Evolutionary conservation across 1,139 yeast genomes (phyloP), one percentile per base, ranked within the genome.

Genomic region (Tardiomyces depauwii): DNA sequence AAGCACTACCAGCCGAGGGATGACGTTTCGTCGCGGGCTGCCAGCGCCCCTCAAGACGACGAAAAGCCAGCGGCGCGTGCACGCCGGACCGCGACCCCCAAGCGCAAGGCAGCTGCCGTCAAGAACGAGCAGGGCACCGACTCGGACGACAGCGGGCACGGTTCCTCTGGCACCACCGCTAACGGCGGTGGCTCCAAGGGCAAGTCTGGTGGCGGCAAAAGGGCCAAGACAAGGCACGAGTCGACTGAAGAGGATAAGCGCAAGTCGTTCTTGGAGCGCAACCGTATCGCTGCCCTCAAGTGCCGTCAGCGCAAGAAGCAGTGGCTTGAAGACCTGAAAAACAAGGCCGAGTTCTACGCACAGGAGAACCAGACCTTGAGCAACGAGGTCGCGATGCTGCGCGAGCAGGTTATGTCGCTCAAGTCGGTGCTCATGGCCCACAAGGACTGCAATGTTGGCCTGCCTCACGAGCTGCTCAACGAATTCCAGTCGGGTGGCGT

Each of bases 281-380:
- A 91, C 63, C 74, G 98, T 51, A 78, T 91, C 13, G 99, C 99
- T 0, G 98, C 98, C 0, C 80, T 93, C 39, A 89, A 88, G 64
- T 93, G 97, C 68, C 78, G 99, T 49, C 95, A 86, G 64, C 77
- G 96, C 46, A 93, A 91, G 73, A 91, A 93, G 67, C 89, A 86
- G 61, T 82, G 85, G 72, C 76, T 87, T 41, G 81, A 78, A 49
- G 83, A 82, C 54, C 81, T 91, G 77, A 95, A 89, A 62, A 78
- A 74, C 43, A 94, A 88, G 60, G 68, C 72, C 76, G 63, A 73
- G 72, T 81, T 76, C 55, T 86, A 80, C 58, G 72, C 82, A 28
- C 62, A 71, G 16, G 86, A 84, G 42, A 82, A 80, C 61, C 68
- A 78, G 39, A 76, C 76, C 42, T 60, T 81, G 47, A 71, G 80